Conservation (phyloP, 2,329 filamentous ascomycete genomes). For the Pseudogymnoascus destructans region DNA sequence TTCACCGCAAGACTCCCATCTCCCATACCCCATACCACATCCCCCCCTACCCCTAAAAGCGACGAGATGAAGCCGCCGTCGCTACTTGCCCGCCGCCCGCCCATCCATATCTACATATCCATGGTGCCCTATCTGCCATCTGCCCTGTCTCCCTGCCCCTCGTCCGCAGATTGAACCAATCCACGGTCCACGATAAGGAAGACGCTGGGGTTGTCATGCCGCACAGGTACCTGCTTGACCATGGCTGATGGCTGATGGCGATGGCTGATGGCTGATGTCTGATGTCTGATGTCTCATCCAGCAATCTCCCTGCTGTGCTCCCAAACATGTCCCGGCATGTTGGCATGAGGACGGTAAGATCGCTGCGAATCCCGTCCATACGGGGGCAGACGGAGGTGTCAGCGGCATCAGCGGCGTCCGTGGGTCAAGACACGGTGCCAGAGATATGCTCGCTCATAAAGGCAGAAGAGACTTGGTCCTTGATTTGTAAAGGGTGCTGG, state of each 20-base stretch:
- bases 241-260: not conserved
- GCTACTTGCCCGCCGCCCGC: not conserved
- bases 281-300: not conserved
- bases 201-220: not conserved
- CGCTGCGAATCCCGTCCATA: not conserved
- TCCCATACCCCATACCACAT: too few relatives aligned
- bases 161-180: not conserved
- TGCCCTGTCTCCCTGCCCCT: not conserved
- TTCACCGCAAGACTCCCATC: too few relatives aligned
- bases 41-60: not conserved
- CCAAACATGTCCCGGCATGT: not conserved
- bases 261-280: not conserved
- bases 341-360: not conserved
- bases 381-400: not conserved
- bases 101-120: not conserved
- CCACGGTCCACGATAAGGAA: not conserved
- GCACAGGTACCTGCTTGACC: constrained; percentile 6
- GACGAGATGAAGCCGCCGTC: not conserved
- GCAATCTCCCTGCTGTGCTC: not conserved
- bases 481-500: not conserved
- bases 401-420: constrained; percentile 3
- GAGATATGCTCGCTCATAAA: not conserved
- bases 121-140: not conserved
- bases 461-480: not conserved
- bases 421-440: not conserved